A percentile compares a stretch with the other conserved stretches of the same genome.
Conservation (phyloP, 345 rosid genomes). For the Camelina neglecta region DNA sequence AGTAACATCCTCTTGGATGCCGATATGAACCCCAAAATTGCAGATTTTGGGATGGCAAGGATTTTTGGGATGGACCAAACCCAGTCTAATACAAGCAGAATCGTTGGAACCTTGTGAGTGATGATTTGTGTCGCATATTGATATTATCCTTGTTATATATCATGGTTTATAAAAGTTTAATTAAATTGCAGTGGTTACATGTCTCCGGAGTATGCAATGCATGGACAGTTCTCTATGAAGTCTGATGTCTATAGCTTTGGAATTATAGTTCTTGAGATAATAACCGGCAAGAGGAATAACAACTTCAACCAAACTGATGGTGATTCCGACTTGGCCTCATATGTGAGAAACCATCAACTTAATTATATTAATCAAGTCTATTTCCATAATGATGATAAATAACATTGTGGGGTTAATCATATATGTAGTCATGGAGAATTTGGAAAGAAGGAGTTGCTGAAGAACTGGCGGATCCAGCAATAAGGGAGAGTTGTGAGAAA, state of each 20-base stretch:
- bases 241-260: background rate
- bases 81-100: background rate
- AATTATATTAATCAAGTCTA: background rate
- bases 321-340: background rate
- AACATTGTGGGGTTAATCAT: background rate
- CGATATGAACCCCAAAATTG: background rate
- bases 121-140: background rate
- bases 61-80: background rate
- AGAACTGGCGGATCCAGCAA: background rate
- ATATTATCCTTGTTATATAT: background rate
- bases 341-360: background rate
- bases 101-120: background rate
- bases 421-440: background rate
- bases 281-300: background rate
- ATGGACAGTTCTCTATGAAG: background rate
- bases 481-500: background rate
- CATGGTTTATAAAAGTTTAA: background rate
- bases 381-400: too few species aligned
- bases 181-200: background rate
- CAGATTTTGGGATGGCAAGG: background rate
- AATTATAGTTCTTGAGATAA: background rate
- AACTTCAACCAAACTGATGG: background rate
- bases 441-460: background rate
- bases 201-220: conserved; percentile 1
- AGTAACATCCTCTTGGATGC: background rate